Base-by-base conservation (phyloP, 495 filamentous ascomycete genomes). In the Cercophora samala region DNA sequence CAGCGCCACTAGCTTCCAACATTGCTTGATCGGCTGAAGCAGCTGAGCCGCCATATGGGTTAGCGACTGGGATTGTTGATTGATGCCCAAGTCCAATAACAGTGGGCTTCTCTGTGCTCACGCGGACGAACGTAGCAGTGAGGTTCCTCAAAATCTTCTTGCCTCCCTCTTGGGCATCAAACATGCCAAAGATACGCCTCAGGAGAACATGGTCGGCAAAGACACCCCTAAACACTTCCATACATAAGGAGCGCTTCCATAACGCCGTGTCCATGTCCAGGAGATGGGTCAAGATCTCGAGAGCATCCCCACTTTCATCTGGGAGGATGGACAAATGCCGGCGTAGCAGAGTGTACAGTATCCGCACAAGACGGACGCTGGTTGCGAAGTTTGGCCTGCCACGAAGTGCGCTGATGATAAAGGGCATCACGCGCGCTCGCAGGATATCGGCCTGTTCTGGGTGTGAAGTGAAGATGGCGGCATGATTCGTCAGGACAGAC, bases 171-270 rank as follows among this genome's bases (percentile, higher is more conserved):
- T 84, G 79, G 25, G 85, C 84, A 68, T 99, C 95, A 71, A 89
- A 97, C 42, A 90, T 78, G 5, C 87, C 82, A 70, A 92, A 98
- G 6, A 97, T 91, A 19, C 89, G 87, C 53, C 94, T 84, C 5
- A 97, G 83, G 13, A 95, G 85, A 2, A 83, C 82, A 17, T 90
- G 86, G 62, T 97, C 93, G 0, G 89, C 81, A 76, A 96, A 96
- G 52, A 98, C 83, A 23, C 89, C 90, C 32, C 91, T 86, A 69
- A 96, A 92, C 0, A 96, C 83, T 72, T 99, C 95, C 88, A 99
- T 93, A 68, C 91, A 94, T 19, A 97, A 74, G 1, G 91, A 88
- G 51, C 96, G 83, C 73, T 91, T 97, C 95, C 95, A 99, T 5
- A 86, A 74, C 1, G 86, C 81, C 4, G 87, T 86, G 66, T 97